A percentile compares a stretch with the other conserved stretches of the same genome.
Conservation (phyloP, 2,329 filamentous ascomycete genomes). For the Ceratocystis alfenasii region DNA sequence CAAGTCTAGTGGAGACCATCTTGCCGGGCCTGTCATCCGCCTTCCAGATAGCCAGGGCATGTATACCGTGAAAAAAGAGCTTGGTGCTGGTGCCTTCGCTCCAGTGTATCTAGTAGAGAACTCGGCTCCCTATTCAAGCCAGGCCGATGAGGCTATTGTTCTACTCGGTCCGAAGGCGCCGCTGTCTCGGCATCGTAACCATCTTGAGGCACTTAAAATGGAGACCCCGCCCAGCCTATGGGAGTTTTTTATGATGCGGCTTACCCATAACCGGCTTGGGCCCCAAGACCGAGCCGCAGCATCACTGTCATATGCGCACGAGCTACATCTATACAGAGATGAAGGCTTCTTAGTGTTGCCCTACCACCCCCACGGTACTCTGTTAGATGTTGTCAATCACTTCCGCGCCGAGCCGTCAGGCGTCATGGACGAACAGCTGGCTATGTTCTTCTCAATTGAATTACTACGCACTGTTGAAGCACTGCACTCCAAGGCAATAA, state of each 20-base stretch:
- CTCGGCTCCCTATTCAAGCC: slow-evolving; percentile 39
- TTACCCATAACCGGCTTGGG: slow-evolving; percentile 64
- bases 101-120: slow-evolving; percentile 87
- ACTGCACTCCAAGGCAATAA: slow-evolving; percentile 63
- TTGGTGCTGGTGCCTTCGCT: slow-evolving; percentile 88
- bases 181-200: slow-evolving; percentile 45
- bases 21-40: slow-evolving; percentile 49
- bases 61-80: slow-evolving; percentile 72
- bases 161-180: slow-evolving; percentile 48
- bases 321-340: slow-evolving; percentile 82
- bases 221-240: slow-evolving; percentile 78
- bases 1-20: slow-evolving; percentile 48
- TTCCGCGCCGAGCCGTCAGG: slow-evolving; percentile 59
- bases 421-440: slow-evolving; percentile 78
- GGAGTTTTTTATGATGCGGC: slow-evolving; percentile 94
- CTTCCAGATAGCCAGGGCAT: slow-evolving; percentile 53
- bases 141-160: slow-evolving; percentile 33
- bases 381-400: slow-evolving; percentile 88
- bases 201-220: slow-evolving; percentile 84
- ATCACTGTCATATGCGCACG: slow-evolving; percentile 71
- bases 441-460: slow-evolving; percentile 93
- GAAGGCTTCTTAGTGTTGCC: slow-evolving; percentile 85
- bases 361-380: slow-evolving; percentile 75
- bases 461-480: slow-evolving; percentile 81
- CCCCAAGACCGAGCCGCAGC: slow-evolving; percentile 58